Percentiles rank a stretch among this genome's conserved stretches.
Conservation (phyloP, 2,329 filamentous ascomycete species). For the Exophiala sp. region DNA sequence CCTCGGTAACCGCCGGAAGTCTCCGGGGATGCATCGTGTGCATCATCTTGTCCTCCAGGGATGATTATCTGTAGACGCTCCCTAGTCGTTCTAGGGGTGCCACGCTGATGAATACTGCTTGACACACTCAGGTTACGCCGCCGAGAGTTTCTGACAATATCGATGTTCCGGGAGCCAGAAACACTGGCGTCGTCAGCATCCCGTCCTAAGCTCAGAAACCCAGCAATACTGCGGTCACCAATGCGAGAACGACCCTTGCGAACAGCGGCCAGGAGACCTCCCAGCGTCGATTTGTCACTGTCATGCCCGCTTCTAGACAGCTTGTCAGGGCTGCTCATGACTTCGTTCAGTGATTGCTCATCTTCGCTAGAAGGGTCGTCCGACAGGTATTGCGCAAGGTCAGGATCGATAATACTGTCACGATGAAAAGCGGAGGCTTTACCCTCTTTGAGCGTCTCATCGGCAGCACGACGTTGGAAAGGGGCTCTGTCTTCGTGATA, state of each 20-base stretch:
- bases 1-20: conserved; percentile 26
- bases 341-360: conserved; percentile 82
- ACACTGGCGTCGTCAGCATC: conserved; percentile 61
- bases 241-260: conserved; percentile 67
- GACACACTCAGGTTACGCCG: conserved; percentile 79
- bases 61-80: conserved; percentile 46
- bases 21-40: conserved; percentile 28
- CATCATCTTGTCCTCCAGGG: conserved; percentile 35
- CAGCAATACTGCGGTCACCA: conserved; percentile 69
- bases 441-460: conserved; percentile 60
- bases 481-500: conserved; percentile 74
- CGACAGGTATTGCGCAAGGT: conserved; percentile 90
- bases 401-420: conserved; percentile 97
- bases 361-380: conserved; percentile 89
- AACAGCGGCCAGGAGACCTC: conserved; percentile 63
- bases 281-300: conserved; percentile 66
- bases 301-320: conserved; percentile 61
- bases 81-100: conserved; percentile 64
- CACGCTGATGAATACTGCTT: conserved; percentile 64
- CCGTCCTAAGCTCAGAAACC: conserved; percentile 62
- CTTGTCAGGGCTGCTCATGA: conserved; percentile 58
- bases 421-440: conserved; percentile 89
- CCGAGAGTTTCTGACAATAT: conserved; percentile 58
- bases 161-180: conserved; percentile 52
- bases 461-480: conserved; percentile 68